These are phyloP conservation scores for Aschersonia sp. DNA, from an alignment of 2,329 filamentous ascomycete species.

Conservation along the genomic window DNA sequence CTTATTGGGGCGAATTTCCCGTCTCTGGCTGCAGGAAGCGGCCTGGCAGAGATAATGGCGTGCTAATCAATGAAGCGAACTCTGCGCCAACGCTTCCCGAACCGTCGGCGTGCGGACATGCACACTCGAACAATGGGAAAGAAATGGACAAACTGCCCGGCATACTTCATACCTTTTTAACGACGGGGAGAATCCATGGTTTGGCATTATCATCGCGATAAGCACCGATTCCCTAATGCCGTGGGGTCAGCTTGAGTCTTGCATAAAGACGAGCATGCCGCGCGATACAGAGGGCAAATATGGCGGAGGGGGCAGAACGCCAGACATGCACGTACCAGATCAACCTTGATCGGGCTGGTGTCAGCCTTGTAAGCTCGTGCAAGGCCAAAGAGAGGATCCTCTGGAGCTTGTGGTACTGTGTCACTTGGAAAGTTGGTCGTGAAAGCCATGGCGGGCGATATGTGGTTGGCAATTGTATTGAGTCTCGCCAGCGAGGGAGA, in stretches of 20 bases:
- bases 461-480: slow-evolving; percentile 52
- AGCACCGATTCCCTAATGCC: slow-evolving; percentile 58
- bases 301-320: not conserved
- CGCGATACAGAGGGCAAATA: not conserved
- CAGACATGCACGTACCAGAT: slow-evolving; percentile 49
- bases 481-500: slow-evolving; percentile 37
- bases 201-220: slow-evolving; percentile 93
- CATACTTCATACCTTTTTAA: slow-evolving; percentile 61
- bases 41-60: too few species aligned
- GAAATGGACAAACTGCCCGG: not conserved
- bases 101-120: not conserved
- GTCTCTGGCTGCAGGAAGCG: too few species aligned
- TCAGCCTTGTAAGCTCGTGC: slow-evolving; percentile 81
- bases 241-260: not conserved
- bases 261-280: not conserved
- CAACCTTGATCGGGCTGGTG: slow-evolving; percentile 65
- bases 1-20: too few species aligned
- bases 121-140: not conserved
- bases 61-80: too few species aligned
- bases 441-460: slow-evolving; percentile 40
- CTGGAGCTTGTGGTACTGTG: slow-evolving; percentile 75
- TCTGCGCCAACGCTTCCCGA: too few species aligned
- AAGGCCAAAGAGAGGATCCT: slow-evolving; percentile 88
- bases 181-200: slow-evolving; percentile 91
- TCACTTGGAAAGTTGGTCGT: slow-evolving; percentile 59